Base-by-base conservation (phyloP, 1,284 basidiomycete genomes). In the Fomitopsis palustris region DNA sequence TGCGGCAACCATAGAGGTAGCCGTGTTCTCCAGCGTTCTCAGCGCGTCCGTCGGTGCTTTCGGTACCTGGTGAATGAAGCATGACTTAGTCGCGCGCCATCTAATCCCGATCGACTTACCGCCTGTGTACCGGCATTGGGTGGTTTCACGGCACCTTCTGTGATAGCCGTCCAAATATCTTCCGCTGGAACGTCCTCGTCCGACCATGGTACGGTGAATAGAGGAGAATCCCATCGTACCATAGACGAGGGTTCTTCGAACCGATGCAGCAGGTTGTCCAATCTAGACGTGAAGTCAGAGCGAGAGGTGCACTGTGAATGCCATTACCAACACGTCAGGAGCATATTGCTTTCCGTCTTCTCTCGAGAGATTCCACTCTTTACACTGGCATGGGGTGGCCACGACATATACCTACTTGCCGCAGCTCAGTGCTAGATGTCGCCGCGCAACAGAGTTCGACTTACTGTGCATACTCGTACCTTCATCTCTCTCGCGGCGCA, bases 181-280 rank as follows among this genome's bases (percentile, higher is more conserved):
- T 87, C 82, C 21, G 77, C 78, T 0, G 93, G 92, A 3, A 93
- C 75, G 25, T 83, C 78, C 27, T 81, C 77, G 62, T 95, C 92
- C 35, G 84, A 81, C 85, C 88, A 92, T 2, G 87, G 77, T 0
- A 98, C 75, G 1, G 92, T 93, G 72, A 98, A 92, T 33, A 98
- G 81, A 0, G 96, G 96, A 0, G 95, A 91, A 74, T 99, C 96
- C 96, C 96, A 99, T 47, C 96, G 85, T 12, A 93, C 94, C 89
- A 96, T 96, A 0, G 95, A 95, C 0, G 92, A 95, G 0, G 96
- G 96, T 72, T 98, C 96, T 77, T 99, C 96, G 67, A 88, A 98
- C 39, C 96, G 85, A 71, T 88, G 82, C 14, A 97, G 76, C 2
- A 99, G 83, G 72, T 96, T 96, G 27, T 96, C 92, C 39, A 98